Conservation (phyloP, 1,284 basidiomycete genomes). For the Malassezia arunalokei region DNA sequence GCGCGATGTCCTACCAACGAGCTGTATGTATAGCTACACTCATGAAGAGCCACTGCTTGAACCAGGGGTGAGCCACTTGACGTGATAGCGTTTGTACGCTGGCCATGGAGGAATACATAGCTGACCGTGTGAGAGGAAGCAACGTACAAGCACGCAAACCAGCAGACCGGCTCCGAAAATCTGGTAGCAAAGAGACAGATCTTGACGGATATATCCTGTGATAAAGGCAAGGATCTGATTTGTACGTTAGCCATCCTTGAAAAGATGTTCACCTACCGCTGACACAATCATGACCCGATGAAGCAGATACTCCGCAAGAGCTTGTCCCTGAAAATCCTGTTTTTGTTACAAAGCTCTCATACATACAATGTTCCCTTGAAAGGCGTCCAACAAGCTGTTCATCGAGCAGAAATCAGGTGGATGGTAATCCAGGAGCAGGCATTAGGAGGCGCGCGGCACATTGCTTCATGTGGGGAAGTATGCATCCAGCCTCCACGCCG, state of each 20-base stretch:
- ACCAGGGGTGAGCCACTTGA: constrained; percentile 2
- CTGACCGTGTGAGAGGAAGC: not conserved
- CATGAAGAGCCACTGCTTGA: not conserved
- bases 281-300: not conserved
- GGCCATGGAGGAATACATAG: constrained; percentile 15
- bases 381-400: not conserved
- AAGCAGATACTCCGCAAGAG: not conserved
- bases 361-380: constrained; percentile 11
- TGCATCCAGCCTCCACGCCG: not conserved
- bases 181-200: not conserved
- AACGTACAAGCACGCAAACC: constrained; percentile 1
- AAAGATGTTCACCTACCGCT: constrained; percentile 1
- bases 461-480: not conserved
- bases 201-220: constrained; percentile 6
- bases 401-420: not conserved
- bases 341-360: not conserved
- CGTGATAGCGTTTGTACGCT: constrained; percentile 7
- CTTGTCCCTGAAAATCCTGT: constrained; percentile 12
- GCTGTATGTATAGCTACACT: no score
- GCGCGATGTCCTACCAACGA: no score
- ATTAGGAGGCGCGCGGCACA: no score
- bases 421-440: not conserved
- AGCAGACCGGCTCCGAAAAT: not conserved
- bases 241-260: not conserved
- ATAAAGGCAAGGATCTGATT: constrained; percentile 3